Conservation (phyloP, 2,329 filamentous ascomycete species). For the Arthrocladium fulminans region DNA sequence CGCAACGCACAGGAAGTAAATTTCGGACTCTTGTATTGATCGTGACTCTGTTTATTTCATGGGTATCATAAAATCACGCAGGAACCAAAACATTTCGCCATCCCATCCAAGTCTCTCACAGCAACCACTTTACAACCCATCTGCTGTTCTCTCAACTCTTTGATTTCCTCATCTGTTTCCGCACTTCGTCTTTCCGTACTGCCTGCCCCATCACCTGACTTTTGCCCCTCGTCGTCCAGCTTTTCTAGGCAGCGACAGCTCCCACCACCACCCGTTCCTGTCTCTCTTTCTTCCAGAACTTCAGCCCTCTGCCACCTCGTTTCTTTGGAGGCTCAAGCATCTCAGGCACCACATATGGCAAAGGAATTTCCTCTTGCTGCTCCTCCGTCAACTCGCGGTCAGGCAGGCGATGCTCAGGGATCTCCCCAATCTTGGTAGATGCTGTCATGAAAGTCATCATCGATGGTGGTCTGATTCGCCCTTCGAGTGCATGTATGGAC, state of each 20-base stretch:
- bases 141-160: too few species aligned
- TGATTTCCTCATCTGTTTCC: too few species aligned
- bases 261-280: not conserved
- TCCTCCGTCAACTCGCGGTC: conserved; percentile 9
- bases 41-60: too few species aligned
- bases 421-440: conserved; percentile 57
- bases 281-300: conserved; percentile 19
- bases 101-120: too few species aligned
- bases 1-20: too few species aligned
- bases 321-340: conserved; percentile 12
- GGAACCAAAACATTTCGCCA: too few species aligned
- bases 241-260: not conserved
- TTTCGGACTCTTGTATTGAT: too few species aligned
- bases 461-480: conserved; percentile 14
- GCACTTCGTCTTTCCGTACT: too few species aligned
- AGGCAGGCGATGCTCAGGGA: conserved; percentile 30
- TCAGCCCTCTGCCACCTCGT: conserved; percentile 16
- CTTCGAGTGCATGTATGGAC: not conserved
- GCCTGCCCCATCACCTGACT: too few species aligned
- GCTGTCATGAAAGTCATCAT: conserved; percentile 49
- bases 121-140: too few species aligned
- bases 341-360: conserved; percentile 17
- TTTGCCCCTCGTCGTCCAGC: too few species aligned
- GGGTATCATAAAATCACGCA: too few species aligned
- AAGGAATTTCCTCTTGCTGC: conserved; percentile 6